Conservation (phyloP, 148 eudicot genomes). For the Rhododendron simsii region DNA sequence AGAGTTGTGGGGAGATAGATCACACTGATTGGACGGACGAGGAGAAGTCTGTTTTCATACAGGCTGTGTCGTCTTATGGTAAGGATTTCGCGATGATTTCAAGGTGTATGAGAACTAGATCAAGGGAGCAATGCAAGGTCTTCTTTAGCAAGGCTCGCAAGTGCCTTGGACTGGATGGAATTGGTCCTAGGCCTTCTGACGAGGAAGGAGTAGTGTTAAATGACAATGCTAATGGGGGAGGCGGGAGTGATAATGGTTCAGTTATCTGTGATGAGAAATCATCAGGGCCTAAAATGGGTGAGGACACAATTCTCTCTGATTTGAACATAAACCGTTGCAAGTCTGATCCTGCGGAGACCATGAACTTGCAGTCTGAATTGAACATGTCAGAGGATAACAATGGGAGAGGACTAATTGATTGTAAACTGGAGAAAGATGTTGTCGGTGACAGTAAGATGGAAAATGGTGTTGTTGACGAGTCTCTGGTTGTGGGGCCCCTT, state of each 20-base stretch:
- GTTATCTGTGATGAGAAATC: constrained; percentile 49
- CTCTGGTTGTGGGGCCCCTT: not conserved
- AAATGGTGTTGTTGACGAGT: constrained; percentile 12
- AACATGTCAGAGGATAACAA: constrained; percentile 20
- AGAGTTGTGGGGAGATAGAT: constrained; percentile 73
- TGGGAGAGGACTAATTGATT: constrained; percentile 23
- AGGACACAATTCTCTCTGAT: constrained; percentile 33
- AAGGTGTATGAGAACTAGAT: constrained; percentile 52
- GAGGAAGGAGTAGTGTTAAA: constrained; percentile 21
- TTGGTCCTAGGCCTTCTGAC: constrained; percentile 26
- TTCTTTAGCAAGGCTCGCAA: constrained; percentile 79
- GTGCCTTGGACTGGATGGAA: constrained; percentile 61
- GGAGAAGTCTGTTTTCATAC: constrained; percentile 65
- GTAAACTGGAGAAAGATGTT: constrained; percentile 14
- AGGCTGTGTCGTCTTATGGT: constrained; percentile 66
- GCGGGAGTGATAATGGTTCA: constrained; percentile 51
- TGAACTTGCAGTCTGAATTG: constrained; percentile 24
- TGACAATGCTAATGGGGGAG: constrained; percentile 47
- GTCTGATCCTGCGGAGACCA: constrained; percentile 25
- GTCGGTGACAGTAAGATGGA: constrained; percentile 21
- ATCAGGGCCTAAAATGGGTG: constrained; percentile 43
- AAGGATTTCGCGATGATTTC: constrained; percentile 77
- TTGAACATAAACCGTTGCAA: constrained; percentile 25
- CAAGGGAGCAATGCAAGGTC: constrained; percentile 66
- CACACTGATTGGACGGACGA: constrained; percentile 76